Conservation (phyloP, 495 filamentous ascomycete species). For the Xylaria scruposa region DNA sequence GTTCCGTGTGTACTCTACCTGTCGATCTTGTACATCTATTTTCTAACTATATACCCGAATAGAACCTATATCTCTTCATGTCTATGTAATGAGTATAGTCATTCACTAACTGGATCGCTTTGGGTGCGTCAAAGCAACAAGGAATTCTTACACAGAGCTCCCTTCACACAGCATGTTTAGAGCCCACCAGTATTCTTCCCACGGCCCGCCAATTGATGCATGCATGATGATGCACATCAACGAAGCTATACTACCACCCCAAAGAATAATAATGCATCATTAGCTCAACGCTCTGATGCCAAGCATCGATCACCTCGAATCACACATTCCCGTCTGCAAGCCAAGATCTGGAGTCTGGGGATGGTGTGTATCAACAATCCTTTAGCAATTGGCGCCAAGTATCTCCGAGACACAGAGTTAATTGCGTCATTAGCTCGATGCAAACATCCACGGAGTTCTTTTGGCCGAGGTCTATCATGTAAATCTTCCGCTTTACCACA, state of each 20-base stretch:
- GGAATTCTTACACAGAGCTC: neutral
- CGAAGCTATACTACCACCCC: neutral
- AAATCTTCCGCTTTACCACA: neutral
- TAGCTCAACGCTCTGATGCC: neutral
- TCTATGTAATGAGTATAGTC: neutral
- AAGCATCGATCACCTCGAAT: neutral
- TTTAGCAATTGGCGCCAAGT: neutral
- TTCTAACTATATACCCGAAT: slow-evolving; percentile 14
- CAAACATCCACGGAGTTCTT: neutral
- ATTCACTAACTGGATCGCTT: neutral
- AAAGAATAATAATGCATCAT: neutral
- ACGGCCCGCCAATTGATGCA: neutral
- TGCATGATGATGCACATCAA: neutral
- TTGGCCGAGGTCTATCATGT: neutral
- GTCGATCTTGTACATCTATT: slow-evolving; percentile 11
- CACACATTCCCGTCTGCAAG: neutral
- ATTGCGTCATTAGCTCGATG: neutral
- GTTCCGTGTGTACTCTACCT: neutral
- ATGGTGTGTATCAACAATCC: neutral
- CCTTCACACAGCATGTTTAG: neutral
- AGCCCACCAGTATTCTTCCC: too few species aligned
- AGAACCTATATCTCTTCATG: neutral
- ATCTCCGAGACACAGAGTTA: neutral
- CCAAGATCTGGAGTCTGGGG: slow-evolving; percentile 22
- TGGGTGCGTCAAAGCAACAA: neutral